Evolutionary conservation across 1,139 yeast genomes (phyloP), one percentile per base, ranked within the genome.

Genomic region (Saccharomyces hybrid): DNA sequence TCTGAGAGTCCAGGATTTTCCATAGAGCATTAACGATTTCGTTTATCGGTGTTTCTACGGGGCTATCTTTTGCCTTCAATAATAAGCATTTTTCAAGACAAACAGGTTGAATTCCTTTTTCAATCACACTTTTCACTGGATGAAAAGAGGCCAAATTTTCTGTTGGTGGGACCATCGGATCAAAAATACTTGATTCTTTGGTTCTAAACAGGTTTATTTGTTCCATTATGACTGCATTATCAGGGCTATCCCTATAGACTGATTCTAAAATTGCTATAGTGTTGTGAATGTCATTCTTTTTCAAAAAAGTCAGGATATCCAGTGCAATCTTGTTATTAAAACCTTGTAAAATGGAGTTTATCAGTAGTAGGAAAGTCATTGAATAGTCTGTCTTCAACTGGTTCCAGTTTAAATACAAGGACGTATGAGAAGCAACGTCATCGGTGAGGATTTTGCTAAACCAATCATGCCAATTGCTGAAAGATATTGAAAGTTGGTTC

Each of bases 291-390:
- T 19, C 19, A 42, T 7, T 42, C 16, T 19, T 31, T 31, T 44
- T 50, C 52, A 24, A 44, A 44, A 28, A 47, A 19, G 12, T 42
- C 38, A 27, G 44, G 12, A 38, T 38, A 9, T 38, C 34, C 9
- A 50, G 32, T 8, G 29, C 49, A 8, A 48, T 28, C n/a, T 50
- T 50, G 26, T 44, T 50, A 12, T 44, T 48, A 16, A 46, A 51
- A 6, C 53, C 57, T 47, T 59, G 60, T 9, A 58, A 27, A 27
- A 59, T 51, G n/a, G 62, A 58, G 26, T 59, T 58, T 2, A 58
- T 44, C 26, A 58, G 52, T 26, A 59, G 54, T 32, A 56, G 21
- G n/a, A 59, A 55, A 12, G 61, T 53, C 11, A 55, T 31, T 9
- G 55, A 56, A 38, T 58, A 59, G 38, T 59, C 60, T 16, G 31